phyloP scores from a whole-genome alignment of 2,329 filamentous ascomycete species.

The Xylariaceae sp. region DNA sequence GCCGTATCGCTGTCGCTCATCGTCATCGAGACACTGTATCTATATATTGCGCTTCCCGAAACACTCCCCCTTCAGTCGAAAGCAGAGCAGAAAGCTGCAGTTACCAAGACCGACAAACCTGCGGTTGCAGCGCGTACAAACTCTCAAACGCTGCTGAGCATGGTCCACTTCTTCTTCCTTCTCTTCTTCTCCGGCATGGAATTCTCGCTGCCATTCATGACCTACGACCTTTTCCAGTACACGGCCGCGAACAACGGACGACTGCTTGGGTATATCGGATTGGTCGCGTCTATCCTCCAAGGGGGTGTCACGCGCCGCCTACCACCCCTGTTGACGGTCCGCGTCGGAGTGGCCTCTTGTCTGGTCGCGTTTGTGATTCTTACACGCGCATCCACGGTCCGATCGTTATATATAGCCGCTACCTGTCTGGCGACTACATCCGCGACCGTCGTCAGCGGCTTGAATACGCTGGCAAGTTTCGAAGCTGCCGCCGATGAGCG shows the following conservation, averaged over 20 bases:
- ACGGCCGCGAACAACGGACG: slow-evolving; percentile 73
- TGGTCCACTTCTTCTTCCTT: slow-evolving; percentile 83
- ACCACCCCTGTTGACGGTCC: slow-evolving; percentile 73
- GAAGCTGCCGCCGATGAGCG: slow-evolving; percentile 76
- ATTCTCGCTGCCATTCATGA: slow-evolving; percentile 96
- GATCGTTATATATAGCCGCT: slow-evolving; percentile 73
- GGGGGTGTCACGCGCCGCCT: slow-evolving; percentile 84
- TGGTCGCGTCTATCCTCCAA: slow-evolving; percentile 88
- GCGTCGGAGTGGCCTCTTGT: slow-evolving; percentile 72
- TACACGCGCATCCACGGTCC: slow-evolving; percentile 60
- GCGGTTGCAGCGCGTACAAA: slow-evolving; percentile 59
- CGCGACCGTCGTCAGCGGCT: slow-evolving; percentile 87
- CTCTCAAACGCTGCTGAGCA: slow-evolving; percentile 74
- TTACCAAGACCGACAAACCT: slow-evolving; percentile 22
- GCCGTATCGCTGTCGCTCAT: slow-evolving; percentile 82
- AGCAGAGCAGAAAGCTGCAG: slow-evolving; percentile 28
- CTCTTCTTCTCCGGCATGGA: slow-evolving; percentile 98
- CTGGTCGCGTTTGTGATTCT: slow-evolving; percentile 77
- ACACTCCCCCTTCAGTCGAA: slow-evolving; percentile 59
- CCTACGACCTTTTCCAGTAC: slow-evolving; percentile 86
- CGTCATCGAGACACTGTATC: slow-evolving; percentile 78
- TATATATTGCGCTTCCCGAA: slow-evolving; percentile 81
- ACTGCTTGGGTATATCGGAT: slow-evolving; percentile 83
- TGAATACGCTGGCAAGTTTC: slow-evolving; percentile 89
- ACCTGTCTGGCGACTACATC: slow-evolving; percentile 83